A percentile compares a stretch with the other conserved stretches of the same genome.
phyloP scores from a whole-genome alignment of 441 rosid species.

The Aquilaria agallochum region DNA sequence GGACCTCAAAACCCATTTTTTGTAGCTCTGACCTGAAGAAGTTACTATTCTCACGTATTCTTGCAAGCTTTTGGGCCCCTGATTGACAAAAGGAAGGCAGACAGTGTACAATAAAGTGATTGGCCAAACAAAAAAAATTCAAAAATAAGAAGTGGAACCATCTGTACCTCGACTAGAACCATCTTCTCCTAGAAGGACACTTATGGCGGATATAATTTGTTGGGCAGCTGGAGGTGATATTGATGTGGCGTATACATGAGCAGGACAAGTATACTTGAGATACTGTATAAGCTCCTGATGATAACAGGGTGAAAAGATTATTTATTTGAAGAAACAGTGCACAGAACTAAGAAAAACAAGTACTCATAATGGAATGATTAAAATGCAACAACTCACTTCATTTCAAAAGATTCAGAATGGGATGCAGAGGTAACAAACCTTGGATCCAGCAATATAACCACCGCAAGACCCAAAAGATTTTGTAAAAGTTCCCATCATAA shows the following conservation, averaged over 20 bases:
- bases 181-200: constrained; percentile 82
- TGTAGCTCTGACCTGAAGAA: constrained; percentile 83
- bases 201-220: constrained; percentile 77
- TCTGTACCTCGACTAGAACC: constrained; percentile 78
- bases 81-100: constrained; percentile 1
- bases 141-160: neutral
- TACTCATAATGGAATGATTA: neutral
- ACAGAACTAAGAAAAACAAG: neutral
- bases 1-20: constrained; percentile 95
- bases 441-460: constrained; percentile 88
- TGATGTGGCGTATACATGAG: constrained; percentile 88
- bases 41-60: constrained; percentile 89
- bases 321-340: neutral
- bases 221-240: constrained; percentile 88
- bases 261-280: constrained; percentile 69
- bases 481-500: constrained; percentile 98
- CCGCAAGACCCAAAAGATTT: constrained; percentile 94
- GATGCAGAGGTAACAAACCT: constrained; percentile 38
- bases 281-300: constrained; percentile 71
- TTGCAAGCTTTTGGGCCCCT: constrained; percentile 88
- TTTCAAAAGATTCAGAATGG: constrained; percentile 1
- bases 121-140: neutral
- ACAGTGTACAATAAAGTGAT: neutral
- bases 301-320: constrained; percentile 1
- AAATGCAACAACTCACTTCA: neutral